These are phyloP conservation scores for Acrocalymma vagum DNA, from an alignment of 2,329 filamentous ascomycete species.

Conservation along the genomic window DNA sequence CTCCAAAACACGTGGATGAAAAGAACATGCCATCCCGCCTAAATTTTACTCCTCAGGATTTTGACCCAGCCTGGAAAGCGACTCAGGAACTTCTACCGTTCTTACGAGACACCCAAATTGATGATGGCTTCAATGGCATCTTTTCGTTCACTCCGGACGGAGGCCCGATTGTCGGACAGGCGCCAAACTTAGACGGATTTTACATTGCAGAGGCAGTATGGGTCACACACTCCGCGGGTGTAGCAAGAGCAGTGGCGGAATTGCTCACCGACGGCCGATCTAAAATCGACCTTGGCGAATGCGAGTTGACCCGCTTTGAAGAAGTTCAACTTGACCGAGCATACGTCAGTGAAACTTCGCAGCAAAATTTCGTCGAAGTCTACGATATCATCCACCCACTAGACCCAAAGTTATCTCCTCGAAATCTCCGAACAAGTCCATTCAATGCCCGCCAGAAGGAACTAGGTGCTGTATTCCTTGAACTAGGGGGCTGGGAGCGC, in stretches of 20 bases:
- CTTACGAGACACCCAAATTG: conserved; percentile 60
- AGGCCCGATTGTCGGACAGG: conserved; percentile 66
- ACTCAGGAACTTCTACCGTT: conserved; percentile 64
- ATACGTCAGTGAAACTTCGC: conserved; percentile 67
- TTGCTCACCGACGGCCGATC: conserved; percentile 65
- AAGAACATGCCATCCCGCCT: conserved; percentile 71
- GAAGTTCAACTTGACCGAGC: conserved; percentile 64
- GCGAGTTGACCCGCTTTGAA: conserved; percentile 69
- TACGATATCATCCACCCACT: conserved; percentile 72
- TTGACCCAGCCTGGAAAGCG: conserved; percentile 67
- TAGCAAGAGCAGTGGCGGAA: conserved; percentile 68
- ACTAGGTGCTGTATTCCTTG: conserved; percentile 67
- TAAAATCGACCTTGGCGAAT: conserved; percentile 65
- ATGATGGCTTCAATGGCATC: conserved; percentile 70
- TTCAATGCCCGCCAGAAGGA: conserved; percentile 65
- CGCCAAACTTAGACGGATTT: conserved; percentile 67
- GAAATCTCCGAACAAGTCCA: conserved; percentile 66
- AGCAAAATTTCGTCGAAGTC: conserved; percentile 70
- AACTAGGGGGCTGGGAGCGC: conserved; percentile 68
- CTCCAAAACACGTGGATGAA: conserved; percentile 63
- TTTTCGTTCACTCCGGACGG: conserved; percentile 74
- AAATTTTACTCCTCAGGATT: conserved; percentile 67
- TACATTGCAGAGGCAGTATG: conserved; percentile 72
- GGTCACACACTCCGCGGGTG: conserved; percentile 72
- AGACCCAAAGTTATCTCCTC: conserved; percentile 64